Evolutionary conservation across 345 rosid species (phyloP), one percentile per base, ranked within the genome.

Genomic region (Draba incana): DNA sequence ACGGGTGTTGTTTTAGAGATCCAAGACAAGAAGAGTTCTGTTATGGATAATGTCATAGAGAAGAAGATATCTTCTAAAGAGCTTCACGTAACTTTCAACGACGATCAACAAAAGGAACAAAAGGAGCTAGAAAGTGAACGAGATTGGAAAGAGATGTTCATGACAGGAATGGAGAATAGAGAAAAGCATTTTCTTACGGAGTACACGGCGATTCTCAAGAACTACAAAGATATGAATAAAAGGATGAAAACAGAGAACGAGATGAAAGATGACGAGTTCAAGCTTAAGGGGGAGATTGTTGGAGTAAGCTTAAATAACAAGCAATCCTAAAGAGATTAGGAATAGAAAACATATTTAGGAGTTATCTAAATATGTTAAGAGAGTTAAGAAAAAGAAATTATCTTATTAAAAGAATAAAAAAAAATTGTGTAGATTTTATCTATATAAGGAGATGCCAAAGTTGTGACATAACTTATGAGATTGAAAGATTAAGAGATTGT

Each of bases 211-310:
- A 75, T 83, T 57, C 89, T 92, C 35, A 81, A 94, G 49, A 89
- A 79, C 77, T 95, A 49, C 49, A 92, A 84, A 80, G 96, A 95
- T 35, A 75, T 76, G 58, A 80, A 86, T 44, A 63, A 70, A 13
- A 85, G 70, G 62, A 52, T 85, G 72, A 85, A 77, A 86, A 70
- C 46, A 72, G 76, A 80, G 10, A 89, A 82, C 23, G 78, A 85
- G 0, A 69, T 76, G 64, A 94, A 92, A 77, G 96, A 89, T 49
- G 89, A 86, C 64, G 88, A 89, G 81, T 92, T 92, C 69, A 81
- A 54, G 39, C 59, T 70, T 95, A 52, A 76, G 80, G 52, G 75
- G 82, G 78, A 92, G 20, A 20, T 20, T 20, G 20, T 20, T 20
- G 20, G 20, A 20, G 20, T 20, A 20, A 20, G 20, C 20, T 20